phyloP scores from a whole-genome alignment of 2,329 filamentous ascomycete genomes.

The Harringtonia lauricola region DNA sequence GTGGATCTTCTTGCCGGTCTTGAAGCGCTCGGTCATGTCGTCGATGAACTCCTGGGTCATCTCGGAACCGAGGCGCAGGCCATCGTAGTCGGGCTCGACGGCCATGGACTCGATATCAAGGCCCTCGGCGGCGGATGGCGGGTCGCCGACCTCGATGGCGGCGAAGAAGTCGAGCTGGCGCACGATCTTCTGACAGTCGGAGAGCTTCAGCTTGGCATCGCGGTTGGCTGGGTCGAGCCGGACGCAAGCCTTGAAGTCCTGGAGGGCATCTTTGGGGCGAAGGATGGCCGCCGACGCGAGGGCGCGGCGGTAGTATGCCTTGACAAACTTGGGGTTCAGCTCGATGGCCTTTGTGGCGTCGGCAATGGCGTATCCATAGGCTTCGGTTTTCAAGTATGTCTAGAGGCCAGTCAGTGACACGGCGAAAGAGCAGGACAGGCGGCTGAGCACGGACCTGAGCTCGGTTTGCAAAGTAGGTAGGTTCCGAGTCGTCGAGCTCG shows the following conservation, averaged over 20 bases:
- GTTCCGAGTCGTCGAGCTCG: constrained; percentile 68
- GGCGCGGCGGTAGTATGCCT: constrained; percentile 92
- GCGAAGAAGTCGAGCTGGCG: constrained; percentile 87
- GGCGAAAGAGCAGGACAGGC: not conserved
- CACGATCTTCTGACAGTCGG: constrained; percentile 91
- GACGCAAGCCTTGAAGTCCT: constrained; percentile 86
- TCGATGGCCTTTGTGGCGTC: constrained; percentile 90
- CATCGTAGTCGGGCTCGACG: constrained; percentile 79
- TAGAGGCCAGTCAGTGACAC: constrained; percentile 35
- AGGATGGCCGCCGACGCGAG: constrained; percentile 87
- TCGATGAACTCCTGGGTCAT: constrained; percentile 98
- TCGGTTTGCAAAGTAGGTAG: constrained; percentile 87
- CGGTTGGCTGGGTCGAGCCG: constrained; percentile 80
- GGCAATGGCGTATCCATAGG: constrained; percentile 83
- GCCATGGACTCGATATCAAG: constrained; percentile 78
- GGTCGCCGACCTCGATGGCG: constrained; percentile 87
- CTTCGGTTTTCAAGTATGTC: constrained; percentile 91
- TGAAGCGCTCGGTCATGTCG: constrained; percentile 95
- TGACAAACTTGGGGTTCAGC: constrained; percentile 76
- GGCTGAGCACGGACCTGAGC: constrained; percentile 60
- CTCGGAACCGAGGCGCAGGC: constrained; percentile 60
- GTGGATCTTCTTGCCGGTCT: constrained; percentile 88
- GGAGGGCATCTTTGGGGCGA: constrained; percentile 74
- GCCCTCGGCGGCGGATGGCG: constrained; percentile 83
- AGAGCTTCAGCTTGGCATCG: constrained; percentile 80